Evolutionary conservation across 148 eudicot genomes (phyloP), one percentile per base, ranked within the genome.

Genomic region (Dysphania ambrosioides): DNA sequence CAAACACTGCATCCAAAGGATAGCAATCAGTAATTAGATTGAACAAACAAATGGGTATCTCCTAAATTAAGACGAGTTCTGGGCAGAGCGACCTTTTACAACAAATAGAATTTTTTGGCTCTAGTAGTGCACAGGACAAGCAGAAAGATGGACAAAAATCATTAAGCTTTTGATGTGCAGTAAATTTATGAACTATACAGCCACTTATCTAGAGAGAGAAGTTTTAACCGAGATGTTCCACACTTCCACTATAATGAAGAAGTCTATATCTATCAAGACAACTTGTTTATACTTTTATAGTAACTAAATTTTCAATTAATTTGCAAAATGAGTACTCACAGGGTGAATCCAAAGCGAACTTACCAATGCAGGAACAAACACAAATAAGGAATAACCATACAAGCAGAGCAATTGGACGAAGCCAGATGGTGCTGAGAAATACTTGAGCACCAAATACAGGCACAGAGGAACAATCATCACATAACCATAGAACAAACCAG

Each of bases 341-440:
- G 23, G 18, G 23, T 29, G 40, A 72, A 19, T 35, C 42, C 24
- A 42, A 59, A 44, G 5, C 15, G 62, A 77, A 29, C 85, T 91
- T 83, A 94, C 98, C 97, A 94, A 42, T 64, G 97, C 95, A 51
- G 97, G 97, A 76, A 94, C 90, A 82, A 91, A 94, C 82, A 94
- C 77, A 62, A 91, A 91, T 75, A 91, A 80, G 42, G 98, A 94
- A 76, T 94, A 94, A 41, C 95, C 97, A 64, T 91, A 94, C 26
- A 96, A 86, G 82, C 97, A 96, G 74, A 96, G 86, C 60, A 96
- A 89, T 82, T 92, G 99, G 67, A 87, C 95, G 19, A 96, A 85
- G 74, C 97, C 94, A 75, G 99, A 87, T 77, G 97, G 97, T 13
- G 93, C 97, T 30, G 99, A 96, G 89, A 90, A 92, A 88, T 96